phyloP scores from a whole-genome alignment of 192 early-diverging fungal species.

The Cetraspora pellucida region DNA sequence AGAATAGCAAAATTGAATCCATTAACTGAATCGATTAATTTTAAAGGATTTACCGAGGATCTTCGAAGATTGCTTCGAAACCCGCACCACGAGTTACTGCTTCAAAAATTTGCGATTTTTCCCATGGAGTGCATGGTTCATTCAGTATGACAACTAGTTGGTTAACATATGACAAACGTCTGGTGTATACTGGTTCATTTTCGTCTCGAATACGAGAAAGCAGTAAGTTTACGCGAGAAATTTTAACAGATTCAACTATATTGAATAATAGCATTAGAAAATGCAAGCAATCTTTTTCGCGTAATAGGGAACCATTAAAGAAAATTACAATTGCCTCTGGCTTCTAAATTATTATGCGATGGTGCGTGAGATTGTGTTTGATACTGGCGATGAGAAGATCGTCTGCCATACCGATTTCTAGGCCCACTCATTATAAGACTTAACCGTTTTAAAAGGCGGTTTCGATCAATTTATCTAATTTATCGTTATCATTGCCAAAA shows the following conservation, averaged over 20 bases:
- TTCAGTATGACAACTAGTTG: background rate
- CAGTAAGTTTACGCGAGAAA: conserved; percentile 19
- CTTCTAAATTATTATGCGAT: too few species aligned
- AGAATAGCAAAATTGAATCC: background rate
- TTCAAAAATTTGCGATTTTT: conserved; percentile 27
- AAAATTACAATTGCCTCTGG: too few species aligned
- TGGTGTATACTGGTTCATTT: conserved; percentile 9
- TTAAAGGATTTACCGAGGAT: conserved; percentile 11
- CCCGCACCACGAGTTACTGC: conserved; percentile 1
- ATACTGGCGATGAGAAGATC: background rate
- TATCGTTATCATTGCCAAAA: too few species aligned
- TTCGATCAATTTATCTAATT: too few species aligned
- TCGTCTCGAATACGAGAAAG: conserved; percentile 30
- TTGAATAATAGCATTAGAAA: too few species aligned
- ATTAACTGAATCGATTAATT: background rate
- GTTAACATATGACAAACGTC: background rate
- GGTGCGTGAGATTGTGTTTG: too few species aligned
- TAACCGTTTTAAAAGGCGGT: too few species aligned
- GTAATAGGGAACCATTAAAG: too few species aligned
- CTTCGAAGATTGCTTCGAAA: conserved; percentile 28
- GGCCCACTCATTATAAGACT: conserved; percentile 16
- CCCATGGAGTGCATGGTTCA: conserved; percentile 12
- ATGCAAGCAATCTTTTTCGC: too few species aligned
- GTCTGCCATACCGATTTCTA: conserved; percentile 7
- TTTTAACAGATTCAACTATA: background rate